These are phyloP conservation scores for Salvia splendens DNA, from an alignment of 257 asterid genomes.

Conservation along the genomic window DNA sequence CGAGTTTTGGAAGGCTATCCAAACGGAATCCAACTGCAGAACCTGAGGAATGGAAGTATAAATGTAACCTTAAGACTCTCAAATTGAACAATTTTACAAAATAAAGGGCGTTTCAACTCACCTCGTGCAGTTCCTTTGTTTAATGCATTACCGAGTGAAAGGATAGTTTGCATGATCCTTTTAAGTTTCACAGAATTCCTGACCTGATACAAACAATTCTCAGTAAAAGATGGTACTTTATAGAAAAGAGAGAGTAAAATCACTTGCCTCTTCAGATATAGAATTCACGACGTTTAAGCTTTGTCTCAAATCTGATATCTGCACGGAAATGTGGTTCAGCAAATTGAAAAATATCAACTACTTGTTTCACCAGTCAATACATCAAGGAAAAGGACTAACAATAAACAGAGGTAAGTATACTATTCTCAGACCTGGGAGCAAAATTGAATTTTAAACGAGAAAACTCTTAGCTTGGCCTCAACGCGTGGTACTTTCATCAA, in stretches of 20 bases:
- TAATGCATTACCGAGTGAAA: constrained; percentile 82
- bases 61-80: too few relatives aligned
- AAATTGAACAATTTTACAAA: neutral
- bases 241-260: constrained; percentile 20
- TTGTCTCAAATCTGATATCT: constrained; percentile 65
- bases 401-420: neutral
- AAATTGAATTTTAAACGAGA: constrained; percentile 71
- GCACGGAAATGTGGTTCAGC: constrained; percentile 24
- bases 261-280: constrained; percentile 74
- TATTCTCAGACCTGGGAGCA: constrained; percentile 55
- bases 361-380: neutral
- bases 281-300: constrained; percentile 63
- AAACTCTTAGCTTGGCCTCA: constrained; percentile 73
- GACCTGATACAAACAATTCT: constrained; percentile 56
- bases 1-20: constrained; percentile 87
- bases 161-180: constrained; percentile 80
- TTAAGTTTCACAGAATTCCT: constrained; percentile 74
- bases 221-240: constrained; percentile 21
- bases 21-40: constrained; percentile 91
- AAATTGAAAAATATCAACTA: neutral
- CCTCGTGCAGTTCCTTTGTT: constrained; percentile 96
- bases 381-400: too few relatives aligned
- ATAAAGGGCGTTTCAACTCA: constrained; percentile 30
- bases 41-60: constrained; percentile 45
- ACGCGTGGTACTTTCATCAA: constrained; percentile 83